Base-by-base conservation (phyloP, 371 early-diverging fungal genomes). In the Batkoa obscura region DNA sequence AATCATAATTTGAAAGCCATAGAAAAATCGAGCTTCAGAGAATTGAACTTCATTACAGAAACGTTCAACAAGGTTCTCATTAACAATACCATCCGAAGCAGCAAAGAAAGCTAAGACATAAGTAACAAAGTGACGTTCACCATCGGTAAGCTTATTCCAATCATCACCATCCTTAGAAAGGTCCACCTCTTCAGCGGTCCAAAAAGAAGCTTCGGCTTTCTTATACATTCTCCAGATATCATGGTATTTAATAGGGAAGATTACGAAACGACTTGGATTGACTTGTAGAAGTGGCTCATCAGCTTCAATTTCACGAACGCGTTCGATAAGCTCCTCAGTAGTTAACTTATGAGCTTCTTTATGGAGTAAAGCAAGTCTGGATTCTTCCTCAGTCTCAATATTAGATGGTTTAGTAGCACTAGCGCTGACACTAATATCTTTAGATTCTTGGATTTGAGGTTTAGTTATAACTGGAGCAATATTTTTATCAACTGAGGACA, bases 1-100 rank as follows among this genome's bases (percentile, higher is more conserved):
- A 62, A 99, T 99, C 91, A 96, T 97, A 66, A 99, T 94, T 74
- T 99, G 99, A 80, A 99, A 99, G 30, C 96, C 98, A 69, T 99
- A 99, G 70, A 99, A 99, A 70, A 88, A 93, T 56, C 94, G 77
- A 23, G 98, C 99, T 71, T 99, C 99, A 51, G 97, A 87, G 59
- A 98, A 85, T 70, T 95, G 94, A 23, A 99, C 97, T 67, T 99
- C 99, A 49, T 81, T 83, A 60, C 88, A 83, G 71, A 99, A 99
- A 54, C 96, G 83, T 69, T 89, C 88, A 30, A 96, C 85, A 48
- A 99, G 73, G 68, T 99, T 99, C 71, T 98, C 99, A 69, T 98
- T 97, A 55, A 99, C 99, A 62, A 99, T 98, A 58, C 99, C 99
- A 74, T 99, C 99, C 6, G 91, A 89, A 38, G 97, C 95, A n/a